Evolutionary conservation across 2,329 filamentous ascomycete genomes (phyloP), one percentile per base, ranked within the genome.

Genomic region (Penicillium sp.): DNA sequence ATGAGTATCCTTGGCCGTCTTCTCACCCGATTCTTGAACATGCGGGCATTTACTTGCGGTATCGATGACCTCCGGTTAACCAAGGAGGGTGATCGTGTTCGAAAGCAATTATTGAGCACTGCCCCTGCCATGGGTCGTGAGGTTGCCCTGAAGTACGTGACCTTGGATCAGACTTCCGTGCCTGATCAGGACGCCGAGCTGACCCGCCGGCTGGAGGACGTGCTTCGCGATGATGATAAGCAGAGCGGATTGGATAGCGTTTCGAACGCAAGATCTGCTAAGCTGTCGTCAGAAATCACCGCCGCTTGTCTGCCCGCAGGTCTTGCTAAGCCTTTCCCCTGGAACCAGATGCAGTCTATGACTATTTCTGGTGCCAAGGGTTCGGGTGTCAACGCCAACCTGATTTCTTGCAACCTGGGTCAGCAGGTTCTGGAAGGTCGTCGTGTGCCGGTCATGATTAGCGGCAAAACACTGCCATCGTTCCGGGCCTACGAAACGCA

Each of bases 331-430:
- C 81, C 86, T 6, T 98, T 98, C 69, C 93, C 93, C 1, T 86
- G 85, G 64, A 98, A 98, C 64, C 91, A 97, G 71, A 98, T 98
- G 91, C 93, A 98, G 75, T 83, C 87, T 55, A 98, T 98, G 93
- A 98, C 93, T 18, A 86, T 85, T 11, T 96, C 93, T 46, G 93
- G 93, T 68, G 93, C 93, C 42, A 98, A 98, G 73, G 93, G 93
- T 65, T 86, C 82, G 44, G 76, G 81, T 60, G 93, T 98, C 69
- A 98, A 98, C 66, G 93, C 93, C 41, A 96, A 95, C 62, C 81
- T 96, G 50, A 98, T 98, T 68, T 97, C 91, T 22, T 97, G 91
- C 69, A 96, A 98, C 64, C 79, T 98, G 32, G 93, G 93, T 42
- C 93, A 98, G 65, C 93, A 98, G 66, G 89, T 95, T 72, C 71